phyloP scores from a whole-genome alignment of 306 rosid species.

The Corylus americana region DNA sequence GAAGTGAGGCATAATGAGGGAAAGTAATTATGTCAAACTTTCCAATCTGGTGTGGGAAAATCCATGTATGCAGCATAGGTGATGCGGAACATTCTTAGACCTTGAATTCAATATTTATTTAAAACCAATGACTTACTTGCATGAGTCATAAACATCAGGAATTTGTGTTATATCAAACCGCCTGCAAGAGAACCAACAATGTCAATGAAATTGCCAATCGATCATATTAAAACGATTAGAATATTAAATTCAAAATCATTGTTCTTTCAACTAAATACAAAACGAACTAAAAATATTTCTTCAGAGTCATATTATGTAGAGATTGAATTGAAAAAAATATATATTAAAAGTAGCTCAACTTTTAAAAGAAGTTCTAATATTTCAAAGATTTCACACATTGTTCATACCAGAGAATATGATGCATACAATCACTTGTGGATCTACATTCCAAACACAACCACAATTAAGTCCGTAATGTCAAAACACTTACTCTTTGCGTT shows the following conservation, averaged over 20 bases:
- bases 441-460: slow-evolving; percentile 3
- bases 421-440: neutral
- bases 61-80: neutral
- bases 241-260: slow-evolving; percentile 2
- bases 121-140: slow-evolving; percentile 76
- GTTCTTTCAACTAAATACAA: neutral
- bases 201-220: slow-evolving; percentile 24
- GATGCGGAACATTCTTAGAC: neutral
- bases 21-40: neutral
- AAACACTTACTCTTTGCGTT: slow-evolving; percentile 83
- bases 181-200: slow-evolving; percentile 51
- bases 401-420: neutral
- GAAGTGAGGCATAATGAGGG: neutral
- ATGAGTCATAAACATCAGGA: slow-evolving; percentile 96
- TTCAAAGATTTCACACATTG: neutral
- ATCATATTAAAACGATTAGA: neutral
- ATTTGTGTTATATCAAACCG: slow-evolving; percentile 92
- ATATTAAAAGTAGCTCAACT: neutral
- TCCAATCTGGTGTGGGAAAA: neutral
- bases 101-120: neutral
- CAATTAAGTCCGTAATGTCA: slow-evolving; percentile 20
- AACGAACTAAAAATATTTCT: neutral
- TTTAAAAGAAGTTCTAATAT: neutral
- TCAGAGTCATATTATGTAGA: neutral
- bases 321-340: neutral